These are phyloP conservation scores for Chalciporus sphaerocephalus DNA, from an alignment of 768 basidiomycete genomes.

Conservation along the genomic window DNA sequence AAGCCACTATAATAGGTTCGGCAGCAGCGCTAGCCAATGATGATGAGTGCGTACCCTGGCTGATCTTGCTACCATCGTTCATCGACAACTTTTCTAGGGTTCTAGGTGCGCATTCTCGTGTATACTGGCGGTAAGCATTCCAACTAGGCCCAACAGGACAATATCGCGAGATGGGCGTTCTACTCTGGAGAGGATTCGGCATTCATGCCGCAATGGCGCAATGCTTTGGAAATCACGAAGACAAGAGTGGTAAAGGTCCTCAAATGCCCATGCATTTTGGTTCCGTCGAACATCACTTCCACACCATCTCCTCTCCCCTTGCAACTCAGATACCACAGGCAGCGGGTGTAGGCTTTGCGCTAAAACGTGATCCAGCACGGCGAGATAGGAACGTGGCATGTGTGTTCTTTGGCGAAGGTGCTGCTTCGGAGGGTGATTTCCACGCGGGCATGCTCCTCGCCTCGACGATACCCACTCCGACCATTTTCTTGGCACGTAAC, in stretches of 20 bases:
- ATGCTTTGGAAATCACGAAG: conserved; percentile 84
- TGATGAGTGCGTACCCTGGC: conserved; percentile 66
- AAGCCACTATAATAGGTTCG: conserved; percentile 84
- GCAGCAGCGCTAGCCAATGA: conserved; percentile 78
- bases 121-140: not conserved
- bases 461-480: conserved; percentile 71
- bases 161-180: conserved; percentile 89
- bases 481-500: conserved; percentile 70
- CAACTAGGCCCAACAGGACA: conserved; percentile 49
- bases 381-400: conserved; percentile 72
- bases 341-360: conserved; percentile 86
- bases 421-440: conserved; percentile 93
- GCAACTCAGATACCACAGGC: conserved; percentile 95
- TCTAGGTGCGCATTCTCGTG: conserved; percentile 45
- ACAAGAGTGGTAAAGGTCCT: conserved; percentile 75
- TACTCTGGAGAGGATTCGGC: conserved; percentile 82
- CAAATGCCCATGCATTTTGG: conserved; percentile 97
- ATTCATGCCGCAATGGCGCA: conserved; percentile 84
- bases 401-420: conserved; percentile 92
- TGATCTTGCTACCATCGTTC: not conserved
- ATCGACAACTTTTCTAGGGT: conserved; percentile 45
- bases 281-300: conserved; percentile 78
- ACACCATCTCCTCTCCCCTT: conserved; percentile 90
- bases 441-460: conserved; percentile 85
- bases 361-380: conserved; percentile 70